A percentile compares a stretch with the other conserved stretches of the same genome.
Conservation (phyloP, 805 yeast genomes). For the Kodamaea hsintzibuensis region DNA sequence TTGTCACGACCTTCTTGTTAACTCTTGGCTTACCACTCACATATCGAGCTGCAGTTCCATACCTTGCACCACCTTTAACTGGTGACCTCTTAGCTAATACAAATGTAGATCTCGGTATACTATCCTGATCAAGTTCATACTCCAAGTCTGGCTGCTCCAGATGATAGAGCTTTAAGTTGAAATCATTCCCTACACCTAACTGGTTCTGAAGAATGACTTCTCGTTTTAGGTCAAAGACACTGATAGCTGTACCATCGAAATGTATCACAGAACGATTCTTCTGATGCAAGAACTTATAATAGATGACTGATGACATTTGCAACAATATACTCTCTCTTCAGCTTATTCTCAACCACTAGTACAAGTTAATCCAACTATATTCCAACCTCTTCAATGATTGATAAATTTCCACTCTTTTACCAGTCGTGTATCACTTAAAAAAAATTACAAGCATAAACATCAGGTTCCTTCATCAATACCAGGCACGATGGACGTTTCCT, state of each 20-base stretch:
- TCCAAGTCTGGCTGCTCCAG: conserved; percentile 58
- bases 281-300: conserved; percentile 84
- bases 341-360: too few relatives aligned
- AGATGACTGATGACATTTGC: conserved; percentile 83
- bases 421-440: conserved; percentile 4
- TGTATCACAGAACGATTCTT: conserved; percentile 73
- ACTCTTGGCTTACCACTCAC: conserved; percentile 68
- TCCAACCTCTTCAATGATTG: not conserved
- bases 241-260: conserved; percentile 96
- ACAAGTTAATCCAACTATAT: too few relatives aligned
- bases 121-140: conserved; percentile 84
- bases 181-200: conserved; percentile 80
- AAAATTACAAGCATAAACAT: conserved; percentile 2
- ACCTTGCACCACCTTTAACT: conserved; percentile 30
- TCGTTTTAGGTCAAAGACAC: conserved; percentile 90
- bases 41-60: conserved; percentile 60
- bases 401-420: not conserved
- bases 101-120: conserved; percentile 85
- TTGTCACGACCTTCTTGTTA: conserved; percentile 41
- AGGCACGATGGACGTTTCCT: conserved; percentile 14
- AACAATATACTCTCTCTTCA: too few relatives aligned
- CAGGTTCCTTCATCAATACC: not conserved
- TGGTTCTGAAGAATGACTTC: conserved; percentile 83
- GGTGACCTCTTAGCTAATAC: conserved; percentile 84
- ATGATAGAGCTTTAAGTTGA: conserved; percentile 71